phyloP scores from a whole-genome alignment of 139 green algal genomes.

The Chlamydomonas sp. region DNA sequence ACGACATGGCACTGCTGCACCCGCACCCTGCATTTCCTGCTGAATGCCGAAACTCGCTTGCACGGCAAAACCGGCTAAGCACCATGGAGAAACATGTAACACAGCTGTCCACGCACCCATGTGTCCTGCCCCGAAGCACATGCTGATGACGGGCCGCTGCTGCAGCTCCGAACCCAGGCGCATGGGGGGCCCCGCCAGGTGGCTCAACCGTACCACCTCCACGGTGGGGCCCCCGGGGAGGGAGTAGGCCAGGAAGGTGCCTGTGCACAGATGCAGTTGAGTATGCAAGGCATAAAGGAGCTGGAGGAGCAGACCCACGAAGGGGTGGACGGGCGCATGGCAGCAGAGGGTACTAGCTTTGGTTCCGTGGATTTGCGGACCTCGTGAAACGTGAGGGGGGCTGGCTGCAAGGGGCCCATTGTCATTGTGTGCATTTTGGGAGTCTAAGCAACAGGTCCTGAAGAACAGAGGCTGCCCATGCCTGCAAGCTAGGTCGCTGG shows the following conservation, averaged over 20 bases:
- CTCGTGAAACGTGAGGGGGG: no score
- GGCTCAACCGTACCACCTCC: not conserved
- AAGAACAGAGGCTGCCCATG: not conserved
- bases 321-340: no score
- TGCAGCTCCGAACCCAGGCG: slow-evolving; percentile 18
- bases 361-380: no score
- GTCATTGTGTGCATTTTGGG: no score
- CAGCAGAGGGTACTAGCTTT: no score
- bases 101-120: not conserved
- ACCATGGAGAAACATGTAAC: no score
- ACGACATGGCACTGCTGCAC: no score
- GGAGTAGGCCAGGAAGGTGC: slow-evolving; percentile 1
- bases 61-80: no score
- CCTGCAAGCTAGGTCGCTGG: not conserved
- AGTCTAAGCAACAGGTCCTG: no score
- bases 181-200: not conserved
- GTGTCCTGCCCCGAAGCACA: slow-evolving; percentile 2
- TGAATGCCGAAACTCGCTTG: no score
- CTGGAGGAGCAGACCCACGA: not conserved
- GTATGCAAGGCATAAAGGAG: not conserved
- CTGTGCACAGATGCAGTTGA: not conserved
- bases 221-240: not conserved
- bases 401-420: no score
- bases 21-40: no score
- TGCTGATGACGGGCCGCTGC: slow-evolving; percentile 4